Evolutionary conservation across 2,329 filamentous ascomycete genomes (phyloP), one percentile per base, ranked within the genome.

Genomic region (Colletotrichum sp.): DNA sequence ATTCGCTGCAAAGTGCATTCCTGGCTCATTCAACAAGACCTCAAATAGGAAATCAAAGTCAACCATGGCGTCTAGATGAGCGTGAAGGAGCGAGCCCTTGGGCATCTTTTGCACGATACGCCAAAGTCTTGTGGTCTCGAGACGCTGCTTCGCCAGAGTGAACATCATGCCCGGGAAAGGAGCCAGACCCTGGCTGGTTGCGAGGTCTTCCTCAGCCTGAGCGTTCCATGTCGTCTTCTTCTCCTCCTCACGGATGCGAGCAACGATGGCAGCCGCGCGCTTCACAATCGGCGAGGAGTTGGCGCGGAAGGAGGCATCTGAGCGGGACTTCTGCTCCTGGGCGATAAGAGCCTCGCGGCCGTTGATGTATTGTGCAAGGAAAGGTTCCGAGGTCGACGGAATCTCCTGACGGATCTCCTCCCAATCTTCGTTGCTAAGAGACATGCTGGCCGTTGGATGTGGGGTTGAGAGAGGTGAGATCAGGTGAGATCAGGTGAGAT

Each of bases 121-220:
- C 94, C 94, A 98, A 28, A 98, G 87, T 80, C 92, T 92, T 22
- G 94, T 96, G 78, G 89, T 89, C 84, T 96, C 94, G 90, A 96
- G 95, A 24, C 91, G 90, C 36, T 91, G 90, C 83, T 94, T 95
- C 75, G 94, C 95, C 22, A 95, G 89, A 6, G 90, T 92, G 83
- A 96, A 97, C 93, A 96, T 95, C 92, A 96, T 96, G 6, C 95
- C 95, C 1, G 94, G 94, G 81, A 93, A 94, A 28, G 95, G 86
- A 69, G 92, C 91, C 72, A 90, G 89, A 79, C 91, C 81, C 39
- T 84, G 85, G 75, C 91, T 86, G 71, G 90, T 89, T 12, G 92
- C 91, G 2, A 94, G 86, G 63, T 87, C 93, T 68, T 93, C 90
- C 57, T 90, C 93, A 68, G 93, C 90, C 59, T 90, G 89, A 28